A percentile compares a stretch with the other conserved stretches of the same genome.
These are phyloP conservation scores for Geotrichum reessii DNA, from an alignment of 1,139 yeast species.

Conservation along the genomic window DNA sequence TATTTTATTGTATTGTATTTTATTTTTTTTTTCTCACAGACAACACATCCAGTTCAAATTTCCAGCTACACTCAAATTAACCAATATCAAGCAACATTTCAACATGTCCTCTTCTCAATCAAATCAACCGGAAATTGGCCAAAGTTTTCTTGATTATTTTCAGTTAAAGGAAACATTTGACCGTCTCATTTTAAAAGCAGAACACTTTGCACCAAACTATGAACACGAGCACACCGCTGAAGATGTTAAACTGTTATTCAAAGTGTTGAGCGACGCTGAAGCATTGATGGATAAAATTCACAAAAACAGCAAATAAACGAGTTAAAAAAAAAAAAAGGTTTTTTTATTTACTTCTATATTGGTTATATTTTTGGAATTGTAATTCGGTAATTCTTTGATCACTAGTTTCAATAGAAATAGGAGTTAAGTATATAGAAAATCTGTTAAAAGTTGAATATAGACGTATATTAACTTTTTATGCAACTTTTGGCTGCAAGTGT, in stretches of 20 bases:
- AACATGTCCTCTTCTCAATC: background rate
- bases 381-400: too few relatives aligned
- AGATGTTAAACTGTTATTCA: background rate
- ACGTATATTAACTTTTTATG: too few relatives aligned
- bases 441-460: too few relatives aligned
- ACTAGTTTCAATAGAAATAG: too few relatives aligned
- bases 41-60: background rate
- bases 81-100: background rate
- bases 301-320: background rate
- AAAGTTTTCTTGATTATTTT: slow-evolving; percentile 2
- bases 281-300: background rate
- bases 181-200: background rate
- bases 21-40: too few relatives aligned
- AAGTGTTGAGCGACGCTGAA: background rate
- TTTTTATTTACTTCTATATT: too few relatives aligned
- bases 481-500: too few relatives aligned
- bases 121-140: background rate
- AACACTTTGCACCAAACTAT: slow-evolving; percentile 1
- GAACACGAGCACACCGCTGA: background rate
- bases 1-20: too few relatives aligned
- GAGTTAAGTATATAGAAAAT: too few relatives aligned
- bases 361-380: too few relatives aligned
- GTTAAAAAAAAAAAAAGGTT: too few relatives aligned
- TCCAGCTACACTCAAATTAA: background rate
- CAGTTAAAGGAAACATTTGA: slow-evolving; percentile 1